Evolutionary conservation across 495 filamentous ascomycete genomes (phyloP).

Genomic region (Trichoderma asperelloides): DNA sequence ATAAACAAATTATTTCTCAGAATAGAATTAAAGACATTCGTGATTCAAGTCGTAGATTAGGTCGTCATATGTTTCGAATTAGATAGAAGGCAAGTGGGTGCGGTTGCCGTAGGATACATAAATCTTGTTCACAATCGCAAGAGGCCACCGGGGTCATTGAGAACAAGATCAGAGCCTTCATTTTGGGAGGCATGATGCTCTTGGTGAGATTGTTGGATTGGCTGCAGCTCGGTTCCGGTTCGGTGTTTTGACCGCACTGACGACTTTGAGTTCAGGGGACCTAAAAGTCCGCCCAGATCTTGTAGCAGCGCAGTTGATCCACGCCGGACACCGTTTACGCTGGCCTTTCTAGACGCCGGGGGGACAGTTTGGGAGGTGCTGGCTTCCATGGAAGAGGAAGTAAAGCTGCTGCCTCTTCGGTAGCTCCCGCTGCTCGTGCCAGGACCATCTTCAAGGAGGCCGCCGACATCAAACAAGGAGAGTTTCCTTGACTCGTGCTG

Average conservation of each 20-base stretch:
- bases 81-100: slow-evolving; percentile 1
- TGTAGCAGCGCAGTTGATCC: slow-evolving; percentile 48
- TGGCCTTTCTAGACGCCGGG: slow-evolving; percentile 24
- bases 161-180: slow-evolving; percentile 24
- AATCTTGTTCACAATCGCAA: slow-evolving; percentile 20
- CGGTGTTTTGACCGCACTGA: slow-evolving; percentile 14
- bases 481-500: slow-evolving; percentile 29
- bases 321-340: slow-evolving; percentile 26
- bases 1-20: not conserved
- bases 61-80: not conserved
- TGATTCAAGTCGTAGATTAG: not conserved
- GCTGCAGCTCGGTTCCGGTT: slow-evolving; percentile 24
- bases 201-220: slow-evolving; percentile 28
- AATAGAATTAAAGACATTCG: not conserved
- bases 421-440: slow-evolving; percentile 14
- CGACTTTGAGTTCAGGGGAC: slow-evolving; percentile 19
- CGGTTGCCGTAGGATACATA: slow-evolving; percentile 6
- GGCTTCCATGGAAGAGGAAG: slow-evolving; percentile 22
- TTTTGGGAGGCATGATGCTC: slow-evolving; percentile 16
- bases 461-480: slow-evolving; percentile 67
- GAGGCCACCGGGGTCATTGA: slow-evolving; percentile 49
- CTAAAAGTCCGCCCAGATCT: slow-evolving; percentile 48
- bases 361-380: slow-evolving; percentile 22
- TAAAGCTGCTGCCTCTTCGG: slow-evolving; percentile 24
- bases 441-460: slow-evolving; percentile 43